Percentiles rank a stretch among this genome's conserved stretches.
Conservation (phyloP, 2,329 filamentous ascomycete genomes). For the Penicillium sp. region DNA sequence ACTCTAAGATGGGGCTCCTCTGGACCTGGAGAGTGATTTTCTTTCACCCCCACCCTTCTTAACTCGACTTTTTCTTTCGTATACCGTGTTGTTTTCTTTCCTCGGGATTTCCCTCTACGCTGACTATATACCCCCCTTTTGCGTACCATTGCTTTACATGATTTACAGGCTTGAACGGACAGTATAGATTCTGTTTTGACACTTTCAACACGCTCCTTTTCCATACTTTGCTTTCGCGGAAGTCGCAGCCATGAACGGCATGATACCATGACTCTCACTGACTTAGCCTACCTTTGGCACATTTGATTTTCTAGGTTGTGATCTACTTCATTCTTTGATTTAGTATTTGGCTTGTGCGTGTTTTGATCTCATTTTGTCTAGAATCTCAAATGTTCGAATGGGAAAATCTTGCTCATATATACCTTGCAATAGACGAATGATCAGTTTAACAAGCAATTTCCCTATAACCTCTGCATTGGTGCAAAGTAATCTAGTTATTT, state of each 20-base stretch:
- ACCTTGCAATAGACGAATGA: background rate
- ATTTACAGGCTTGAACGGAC: background rate
- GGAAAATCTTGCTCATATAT: background rate
- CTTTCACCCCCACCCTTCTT: background rate
- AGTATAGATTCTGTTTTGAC: slow-evolving; percentile 7
- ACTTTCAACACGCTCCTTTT: background rate
- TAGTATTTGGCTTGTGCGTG: background rate
- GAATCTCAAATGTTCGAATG: background rate
- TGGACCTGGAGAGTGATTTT: slow-evolving; percentile 37
- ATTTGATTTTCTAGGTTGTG: background rate
- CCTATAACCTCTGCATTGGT: background rate
- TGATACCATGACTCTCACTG: slow-evolving; percentile 12
- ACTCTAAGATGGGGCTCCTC: slow-evolving; percentile 43
- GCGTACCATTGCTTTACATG: slow-evolving; percentile 11
- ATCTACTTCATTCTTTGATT: background rate
- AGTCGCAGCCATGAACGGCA: background rate
- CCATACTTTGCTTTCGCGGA: background rate
- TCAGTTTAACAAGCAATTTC: background rate
- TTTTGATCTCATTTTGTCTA: background rate
- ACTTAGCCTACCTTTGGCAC: background rate
- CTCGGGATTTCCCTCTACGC: background rate
- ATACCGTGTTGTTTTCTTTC: background rate
- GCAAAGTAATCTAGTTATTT: background rate
- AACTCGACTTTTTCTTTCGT: slow-evolving; percentile 3
- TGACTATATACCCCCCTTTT: slow-evolving; percentile 3